A percentile compares a stretch with the other conserved stretches of the same genome.
These are phyloP conservation scores for Globisporangium recalcitrans DNA, from an alignment of 352 stramenopile species.

Conservation along the genomic window DNA sequence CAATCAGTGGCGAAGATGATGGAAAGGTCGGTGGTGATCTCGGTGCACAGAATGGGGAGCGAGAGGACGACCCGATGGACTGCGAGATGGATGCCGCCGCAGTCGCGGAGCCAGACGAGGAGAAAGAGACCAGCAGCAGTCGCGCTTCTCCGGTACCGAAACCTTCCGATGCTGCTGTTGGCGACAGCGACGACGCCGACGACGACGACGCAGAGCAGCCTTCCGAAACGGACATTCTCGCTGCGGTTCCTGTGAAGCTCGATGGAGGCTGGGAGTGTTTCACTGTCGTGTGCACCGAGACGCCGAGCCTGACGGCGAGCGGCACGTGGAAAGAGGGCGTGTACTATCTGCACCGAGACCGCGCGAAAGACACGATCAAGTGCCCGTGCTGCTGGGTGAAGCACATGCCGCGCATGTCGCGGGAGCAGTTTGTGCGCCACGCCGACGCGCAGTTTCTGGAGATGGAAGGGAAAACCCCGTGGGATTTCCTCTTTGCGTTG, in stretches of 20 bases:
- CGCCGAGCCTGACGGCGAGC: not conserved
- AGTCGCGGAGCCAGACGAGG: constrained; percentile 4
- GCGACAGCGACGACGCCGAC: not conserved
- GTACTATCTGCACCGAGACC: not conserved
- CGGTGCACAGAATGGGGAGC: not conserved
- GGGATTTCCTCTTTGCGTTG: constrained; percentile 11
- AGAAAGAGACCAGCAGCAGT: constrained; percentile 1
- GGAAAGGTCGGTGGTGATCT: not conserved
- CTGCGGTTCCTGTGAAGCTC: not conserved
- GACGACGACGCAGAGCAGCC: not conserved
- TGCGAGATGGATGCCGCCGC: not conserved
- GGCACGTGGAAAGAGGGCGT: not conserved
- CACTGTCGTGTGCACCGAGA: constrained; percentile 12
- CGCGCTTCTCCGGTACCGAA: not conserved
- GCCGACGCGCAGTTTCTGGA: constrained; percentile 1
- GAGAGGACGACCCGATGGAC: not conserved
- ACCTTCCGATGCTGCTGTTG: not conserved
- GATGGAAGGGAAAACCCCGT: not conserved
- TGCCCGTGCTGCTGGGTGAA: constrained; percentile 12
- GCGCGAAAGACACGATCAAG: not conserved
- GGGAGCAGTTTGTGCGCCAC: constrained; percentile 13
- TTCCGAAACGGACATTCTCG: not conserved
- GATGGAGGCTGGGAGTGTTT: constrained; percentile 1
- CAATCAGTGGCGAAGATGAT: not conserved
- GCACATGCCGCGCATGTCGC: not conserved